Conservation (phyloP, 139 green algal species). For the Monoraphidium neglectum region DNA sequence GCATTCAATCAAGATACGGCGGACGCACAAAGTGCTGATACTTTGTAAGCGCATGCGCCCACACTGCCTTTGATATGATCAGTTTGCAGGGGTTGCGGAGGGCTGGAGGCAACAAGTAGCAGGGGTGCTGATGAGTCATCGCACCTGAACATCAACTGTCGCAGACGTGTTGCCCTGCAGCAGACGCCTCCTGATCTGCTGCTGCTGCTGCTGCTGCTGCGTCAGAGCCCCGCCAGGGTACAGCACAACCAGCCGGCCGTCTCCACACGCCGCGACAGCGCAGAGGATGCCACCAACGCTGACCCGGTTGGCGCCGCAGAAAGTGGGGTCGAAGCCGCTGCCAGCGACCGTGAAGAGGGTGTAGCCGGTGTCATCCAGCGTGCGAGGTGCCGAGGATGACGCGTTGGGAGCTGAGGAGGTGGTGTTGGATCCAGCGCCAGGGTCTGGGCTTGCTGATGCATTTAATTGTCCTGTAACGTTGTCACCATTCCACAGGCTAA, state of each 20-base stretch:
- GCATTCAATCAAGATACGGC: too few relatives aligned
- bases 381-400: too few relatives aligned
- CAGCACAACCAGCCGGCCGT: background rate
- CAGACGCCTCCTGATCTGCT: background rate
- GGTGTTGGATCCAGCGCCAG: too few relatives aligned
- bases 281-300: background rate
- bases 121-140: background rate
- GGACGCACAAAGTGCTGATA: too few relatives aligned
- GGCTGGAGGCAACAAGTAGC: background rate
- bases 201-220: background rate
- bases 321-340: background rate
- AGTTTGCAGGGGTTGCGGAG: background rate
- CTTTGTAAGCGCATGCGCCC: too few relatives aligned
- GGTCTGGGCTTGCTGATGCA: too few relatives aligned
- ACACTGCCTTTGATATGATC: background rate
- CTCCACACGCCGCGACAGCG: background rate
- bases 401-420: too few relatives aligned
- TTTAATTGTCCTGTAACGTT: too few relatives aligned
- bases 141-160: background rate
- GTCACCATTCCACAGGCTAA: too few relatives aligned
- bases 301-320: slow-evolving; percentile 9
- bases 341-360: slow-evolving; percentile 1
- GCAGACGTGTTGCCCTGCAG: too few relatives aligned
- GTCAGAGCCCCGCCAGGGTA: background rate
- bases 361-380: background rate